Evolutionary conservation across 2,329 filamentous ascomycete genomes (phyloP).

Genomic region (Paecilomyces sp.): DNA sequence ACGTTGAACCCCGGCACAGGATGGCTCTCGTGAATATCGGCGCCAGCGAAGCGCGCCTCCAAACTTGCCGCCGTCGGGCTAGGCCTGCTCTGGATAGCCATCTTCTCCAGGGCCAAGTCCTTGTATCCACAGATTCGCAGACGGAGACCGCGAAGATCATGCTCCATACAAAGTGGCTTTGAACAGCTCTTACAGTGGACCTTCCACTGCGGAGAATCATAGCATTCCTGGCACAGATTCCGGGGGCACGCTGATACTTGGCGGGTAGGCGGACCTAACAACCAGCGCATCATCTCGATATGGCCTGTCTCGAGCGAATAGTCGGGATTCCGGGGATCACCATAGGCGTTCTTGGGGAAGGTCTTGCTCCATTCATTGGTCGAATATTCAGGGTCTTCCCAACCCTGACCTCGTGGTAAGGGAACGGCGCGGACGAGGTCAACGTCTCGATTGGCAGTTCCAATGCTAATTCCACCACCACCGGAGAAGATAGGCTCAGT

Average conservation of each 20-base stretch:
- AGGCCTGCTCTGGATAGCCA: conserved; percentile 26
- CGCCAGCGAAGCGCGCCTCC: background rate
- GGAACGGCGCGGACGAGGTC: conserved; percentile 52
- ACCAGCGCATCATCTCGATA: conserved; percentile 38
- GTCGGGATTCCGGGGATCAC: conserved; percentile 31
- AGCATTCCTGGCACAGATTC: conserved; percentile 52
- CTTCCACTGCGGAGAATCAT: conserved; percentile 52
- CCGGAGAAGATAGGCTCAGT: conserved; percentile 54
- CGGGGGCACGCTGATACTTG: conserved; percentile 45
- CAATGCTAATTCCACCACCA: conserved; percentile 52
- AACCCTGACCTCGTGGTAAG: conserved; percentile 47
- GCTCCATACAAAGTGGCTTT: conserved; percentile 52
- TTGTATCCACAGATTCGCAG: conserved; percentile 52
- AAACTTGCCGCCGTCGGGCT: background rate
- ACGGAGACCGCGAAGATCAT: conserved; percentile 51
- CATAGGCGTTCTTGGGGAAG: conserved; percentile 33
- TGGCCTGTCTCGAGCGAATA: conserved; percentile 33
- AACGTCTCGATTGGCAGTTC: conserved; percentile 46
- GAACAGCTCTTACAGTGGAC: conserved; percentile 53
- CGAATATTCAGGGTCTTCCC: conserved; percentile 49
- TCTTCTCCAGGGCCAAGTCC: conserved; percentile 46
- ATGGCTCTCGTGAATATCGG: background rate
- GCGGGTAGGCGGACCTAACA: conserved; percentile 42
- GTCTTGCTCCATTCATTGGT: conserved; percentile 34
- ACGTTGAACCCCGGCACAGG: background rate